Evolutionary conservation across 2,329 filamentous ascomycete species (phyloP), one percentile per base, ranked within the genome.

Genomic region (Ophiocordyceps camponoti-rufipedis): DNA sequence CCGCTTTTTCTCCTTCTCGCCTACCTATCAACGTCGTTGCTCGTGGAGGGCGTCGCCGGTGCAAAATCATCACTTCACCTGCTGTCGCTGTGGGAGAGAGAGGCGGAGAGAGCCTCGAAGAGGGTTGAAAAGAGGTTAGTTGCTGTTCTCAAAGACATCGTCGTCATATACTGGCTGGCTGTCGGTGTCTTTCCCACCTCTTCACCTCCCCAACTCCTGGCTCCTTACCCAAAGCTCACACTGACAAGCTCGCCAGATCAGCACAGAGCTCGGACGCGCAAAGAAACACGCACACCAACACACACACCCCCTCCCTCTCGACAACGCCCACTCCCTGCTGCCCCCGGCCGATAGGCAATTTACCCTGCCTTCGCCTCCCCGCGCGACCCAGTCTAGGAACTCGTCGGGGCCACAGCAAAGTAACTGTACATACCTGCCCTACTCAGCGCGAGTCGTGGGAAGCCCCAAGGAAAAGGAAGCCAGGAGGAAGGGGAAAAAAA

Each of bases 331-430:
- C 33, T n/a, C 33, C 14, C 33, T n/a, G 5, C 54, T 56, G 54
- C 55, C 52, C 57, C n/a, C n/a, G n/a, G n/a, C n/a, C n/a, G n/a
- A n/a, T n/a, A n/a, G n/a, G n/a, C n/a, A n/a, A n/a, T n/a, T n/a
- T n/a, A n/a, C n/a, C n/a, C n/a, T n/a, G 55, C 56, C 55, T 54
- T 59, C 51, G 49, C 48, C 48, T 56, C 50, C 53, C 53, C 52
- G 52, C 53, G 48, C 52, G 47, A 49, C 50, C 53, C 49, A 48
- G 52, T 48, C 45, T 43, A 53, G 51, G 53, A 35, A 35, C 32
- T 35, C n/a, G 32, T 35, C 32, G 11, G 32, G 32, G 32, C 32
- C 32, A 35, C 32, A 35, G 32, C 12, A 35, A 35, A 35, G 32
- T 35, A 35, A 35, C 32, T 35, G 32, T 35, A 35, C 32, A 35